phyloP scores from a whole-genome alignment of 345 rosid genomes.

The Aquilaria malaccensis region DNA sequence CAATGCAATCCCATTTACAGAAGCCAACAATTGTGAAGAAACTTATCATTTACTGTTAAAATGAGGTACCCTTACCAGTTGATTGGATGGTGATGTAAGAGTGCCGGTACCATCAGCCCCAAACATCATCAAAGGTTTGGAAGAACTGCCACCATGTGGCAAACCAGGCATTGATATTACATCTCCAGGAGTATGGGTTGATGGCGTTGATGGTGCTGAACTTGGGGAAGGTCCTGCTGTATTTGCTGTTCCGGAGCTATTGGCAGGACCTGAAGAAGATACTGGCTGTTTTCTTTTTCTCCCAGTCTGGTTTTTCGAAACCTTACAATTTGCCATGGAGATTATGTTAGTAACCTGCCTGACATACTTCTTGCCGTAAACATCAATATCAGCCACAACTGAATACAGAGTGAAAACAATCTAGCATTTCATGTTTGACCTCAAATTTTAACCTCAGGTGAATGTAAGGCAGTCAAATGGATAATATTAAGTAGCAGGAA shows the following conservation, averaged over 20 bases:
- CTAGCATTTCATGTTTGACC: too few relatives aligned
- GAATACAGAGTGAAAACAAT: not conserved
- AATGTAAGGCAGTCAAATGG: not conserved
- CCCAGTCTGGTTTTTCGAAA: conserved; percentile 36
- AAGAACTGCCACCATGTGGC: conserved; percentile 39
- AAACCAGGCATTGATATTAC: conserved; percentile 36
- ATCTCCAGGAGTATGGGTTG: conserved; percentile 51
- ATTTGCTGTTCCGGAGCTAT: conserved; percentile 48
- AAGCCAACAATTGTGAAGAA: not conserved
- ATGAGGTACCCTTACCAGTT: conserved; percentile 27
- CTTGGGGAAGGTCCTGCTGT: conserved; percentile 48
- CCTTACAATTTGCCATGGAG: conserved; percentile 19
- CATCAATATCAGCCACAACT: conserved; percentile 7
- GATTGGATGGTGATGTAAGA: conserved; percentile 41
- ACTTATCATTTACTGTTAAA: not conserved
- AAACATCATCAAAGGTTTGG: conserved; percentile 43
- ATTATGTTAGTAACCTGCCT: too few relatives aligned
- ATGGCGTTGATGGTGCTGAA: conserved; percentile 44
- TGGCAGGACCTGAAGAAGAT: conserved; percentile 50
- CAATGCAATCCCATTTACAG: not conserved
- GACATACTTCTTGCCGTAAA: conserved; percentile 1
- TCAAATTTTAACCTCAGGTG: not conserved
- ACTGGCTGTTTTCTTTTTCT: conserved; percentile 47
- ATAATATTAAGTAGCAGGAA: not conserved
- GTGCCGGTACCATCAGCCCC: conserved; percentile 46